A percentile compares a stretch with the other conserved stretches of the same genome.
phyloP scores from a whole-genome alignment of 2,329 filamentous ascomycete species.

The Chaetomium sp. region DNA sequence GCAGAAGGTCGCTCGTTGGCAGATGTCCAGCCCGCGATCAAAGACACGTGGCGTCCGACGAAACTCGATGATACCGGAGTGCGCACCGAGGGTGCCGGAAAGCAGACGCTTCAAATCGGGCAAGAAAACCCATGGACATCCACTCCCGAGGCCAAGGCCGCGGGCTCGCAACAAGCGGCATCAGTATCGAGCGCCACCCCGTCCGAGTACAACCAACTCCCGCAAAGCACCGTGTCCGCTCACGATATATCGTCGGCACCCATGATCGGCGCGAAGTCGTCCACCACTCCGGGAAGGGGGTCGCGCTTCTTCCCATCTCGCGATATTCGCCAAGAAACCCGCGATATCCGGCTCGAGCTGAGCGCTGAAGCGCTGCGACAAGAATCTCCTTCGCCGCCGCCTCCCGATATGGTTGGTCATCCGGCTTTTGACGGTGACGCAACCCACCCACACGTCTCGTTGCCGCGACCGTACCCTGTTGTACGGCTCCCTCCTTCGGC shows the following conservation, averaged over 20 bases:
- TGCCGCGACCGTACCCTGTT: conserved; percentile 71
- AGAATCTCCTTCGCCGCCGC: conserved; percentile 69
- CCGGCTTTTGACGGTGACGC: conserved; percentile 71
- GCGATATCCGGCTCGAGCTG: conserved; percentile 39
- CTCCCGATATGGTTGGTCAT: conserved; percentile 69
- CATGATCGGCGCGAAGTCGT: conserved; percentile 28
- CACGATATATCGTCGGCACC: conserved; percentile 27
- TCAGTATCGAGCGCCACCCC: conserved; percentile 18
- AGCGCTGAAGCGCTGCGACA: conserved; percentile 41
- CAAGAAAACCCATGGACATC: conserved; percentile 33
- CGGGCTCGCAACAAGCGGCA: conserved; percentile 18
- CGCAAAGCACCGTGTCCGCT: conserved; percentile 18
- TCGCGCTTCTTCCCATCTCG: conserved; percentile 64
- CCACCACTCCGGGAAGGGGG: conserved; percentile 48
- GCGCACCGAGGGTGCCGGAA: conserved; percentile 39
- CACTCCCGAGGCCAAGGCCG: conserved; percentile 28
- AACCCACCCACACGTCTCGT: conserved; percentile 66
- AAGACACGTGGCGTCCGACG: conserved; percentile 57
- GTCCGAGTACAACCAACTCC: conserved; percentile 28
- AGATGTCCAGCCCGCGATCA: conserved; percentile 52
- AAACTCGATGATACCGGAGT: conserved; percentile 43
- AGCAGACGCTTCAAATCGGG: conserved; percentile 38
- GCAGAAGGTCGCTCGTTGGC: conserved; percentile 49
- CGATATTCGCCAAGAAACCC: conserved; percentile 46
- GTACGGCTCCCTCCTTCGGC: conserved; percentile 75